These are phyloP conservation scores for Coniochaeta sp. DNA, from an alignment of 2,329 filamentous ascomycete species.

Conservation along the genomic window DNA sequence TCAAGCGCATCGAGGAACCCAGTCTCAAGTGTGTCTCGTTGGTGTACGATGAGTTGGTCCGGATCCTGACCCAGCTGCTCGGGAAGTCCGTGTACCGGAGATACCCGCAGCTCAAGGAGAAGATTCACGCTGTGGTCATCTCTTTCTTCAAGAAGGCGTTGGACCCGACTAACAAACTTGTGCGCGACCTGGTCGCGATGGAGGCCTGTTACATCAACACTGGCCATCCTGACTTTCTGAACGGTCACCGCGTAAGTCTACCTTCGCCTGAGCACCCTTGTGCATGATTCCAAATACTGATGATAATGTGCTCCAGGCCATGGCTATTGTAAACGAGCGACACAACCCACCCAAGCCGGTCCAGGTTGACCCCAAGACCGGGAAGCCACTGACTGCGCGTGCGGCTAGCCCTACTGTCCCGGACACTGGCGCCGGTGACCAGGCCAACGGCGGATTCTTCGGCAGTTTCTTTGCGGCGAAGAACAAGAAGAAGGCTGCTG, in stretches of 20 bases:
- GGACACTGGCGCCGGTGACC: conserved; percentile 34
- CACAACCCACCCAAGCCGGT: conserved; percentile 76
- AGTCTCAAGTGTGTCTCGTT: conserved; percentile 95
- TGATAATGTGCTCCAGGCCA: conserved; percentile 50
- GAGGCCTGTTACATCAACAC: conserved; percentile 98
- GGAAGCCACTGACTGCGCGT: conserved; percentile 77
- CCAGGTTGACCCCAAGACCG: conserved; percentile 97
- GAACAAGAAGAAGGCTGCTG: conserved; percentile 99
- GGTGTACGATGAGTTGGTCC: conserved; percentile 94
- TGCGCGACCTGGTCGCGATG: conserved; percentile 88
- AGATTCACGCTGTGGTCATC: conserved; percentile 89
- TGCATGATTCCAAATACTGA: background rate
- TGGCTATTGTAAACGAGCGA: conserved; percentile 95
- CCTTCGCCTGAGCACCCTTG: background rate
- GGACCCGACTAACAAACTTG: conserved; percentile 96
- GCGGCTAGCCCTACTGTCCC: conserved; percentile 66
- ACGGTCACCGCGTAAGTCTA: conserved; percentile 70
- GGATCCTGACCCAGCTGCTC: conserved; percentile 85
- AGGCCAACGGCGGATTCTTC: conserved; percentile 75
- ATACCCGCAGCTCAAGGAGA: conserved; percentile 94
- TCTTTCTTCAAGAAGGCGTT: conserved; percentile 96
- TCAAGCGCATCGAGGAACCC: conserved; percentile 91
- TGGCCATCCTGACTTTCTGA: conserved; percentile 94
- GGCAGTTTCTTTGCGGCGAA: conserved; percentile 98
- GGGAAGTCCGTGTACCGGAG: conserved; percentile 84